Percentiles rank a stretch among this genome's conserved stretches.
These are phyloP conservation scores for Ogataea allantospora DNA, from an alignment of 805 yeast species.

Conservation along the genomic window DNA sequence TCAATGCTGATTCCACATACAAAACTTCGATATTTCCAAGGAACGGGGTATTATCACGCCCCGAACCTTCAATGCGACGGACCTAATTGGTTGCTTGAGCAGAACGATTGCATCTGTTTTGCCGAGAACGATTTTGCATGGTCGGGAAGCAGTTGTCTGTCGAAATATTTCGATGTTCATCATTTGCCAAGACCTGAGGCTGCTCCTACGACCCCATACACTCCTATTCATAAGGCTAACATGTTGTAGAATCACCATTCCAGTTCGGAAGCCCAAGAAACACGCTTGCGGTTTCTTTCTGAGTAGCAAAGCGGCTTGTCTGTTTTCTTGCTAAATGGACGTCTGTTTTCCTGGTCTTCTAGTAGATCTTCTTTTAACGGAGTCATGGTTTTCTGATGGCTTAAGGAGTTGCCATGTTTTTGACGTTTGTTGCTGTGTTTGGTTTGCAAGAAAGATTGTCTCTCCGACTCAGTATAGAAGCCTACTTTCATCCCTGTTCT, in stretches of 20 bases:
- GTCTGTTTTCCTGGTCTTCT: slow-evolving; percentile 28
- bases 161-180: slow-evolving; percentile 41
- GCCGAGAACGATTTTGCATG: slow-evolving; percentile 49
- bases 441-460: slow-evolving; percentile 24
- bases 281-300: slow-evolving; percentile 20
- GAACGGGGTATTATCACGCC: slow-evolving; percentile 53
- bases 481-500: slow-evolving; percentile 20
- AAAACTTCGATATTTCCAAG: slow-evolving; percentile 39
- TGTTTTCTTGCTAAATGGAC: slow-evolving; percentile 11
- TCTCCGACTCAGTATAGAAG: slow-evolving; percentile 31
- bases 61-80: slow-evolving; percentile 65
- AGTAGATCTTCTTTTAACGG: slow-evolving; percentile 8
- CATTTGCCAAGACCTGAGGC: slow-evolving; percentile 28
- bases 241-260: slow-evolving; percentile 28
- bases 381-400: slow-evolving; percentile 10
- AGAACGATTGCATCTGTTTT: slow-evolving; percentile 51
- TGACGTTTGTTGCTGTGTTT: slow-evolving; percentile 9
- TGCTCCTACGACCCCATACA: slow-evolving; percentile 25
- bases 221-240: slow-evolving; percentile 27
- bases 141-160: slow-evolving; percentile 48
- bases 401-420: slow-evolving; percentile 5
- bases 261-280: slow-evolving; percentile 31
- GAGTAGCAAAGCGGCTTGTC: slow-evolving; percentile 3
- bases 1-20: slow-evolving; percentile 30
- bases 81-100: slow-evolving; percentile 41